These are phyloP conservation scores for Davidsoniella eucalypti DNA, from an alignment of 2,329 filamentous ascomycete genomes.

Conservation along the genomic window DNA sequence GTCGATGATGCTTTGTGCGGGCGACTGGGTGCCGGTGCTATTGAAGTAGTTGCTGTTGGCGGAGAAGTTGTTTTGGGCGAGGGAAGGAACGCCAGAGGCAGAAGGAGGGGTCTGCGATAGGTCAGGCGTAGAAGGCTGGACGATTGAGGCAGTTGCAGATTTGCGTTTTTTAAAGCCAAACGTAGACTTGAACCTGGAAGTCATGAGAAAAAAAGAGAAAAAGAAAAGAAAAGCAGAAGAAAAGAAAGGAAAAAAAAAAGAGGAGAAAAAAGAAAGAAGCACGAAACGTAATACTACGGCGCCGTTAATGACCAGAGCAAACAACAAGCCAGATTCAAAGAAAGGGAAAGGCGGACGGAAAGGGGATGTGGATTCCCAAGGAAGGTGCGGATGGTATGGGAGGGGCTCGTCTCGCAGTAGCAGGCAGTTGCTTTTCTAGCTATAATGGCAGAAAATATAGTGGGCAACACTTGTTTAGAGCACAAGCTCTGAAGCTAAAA, in stretches of 20 bases:
- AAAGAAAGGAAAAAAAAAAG: conserved; percentile 19
- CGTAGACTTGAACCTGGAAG: conserved; percentile 60
- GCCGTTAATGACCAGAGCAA: conserved; percentile 14
- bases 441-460: no score
- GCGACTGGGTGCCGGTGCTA: conserved; percentile 11
- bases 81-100: conserved; percentile 4
- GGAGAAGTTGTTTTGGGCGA: neutral
- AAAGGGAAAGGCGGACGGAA: conserved; percentile 10
- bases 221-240: conserved; percentile 17
- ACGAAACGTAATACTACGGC: conserved; percentile 12
- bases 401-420: neutral
- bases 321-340: conserved; percentile 12
- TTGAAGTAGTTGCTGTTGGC: conserved; percentile 24
- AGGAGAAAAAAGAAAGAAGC: conserved; percentile 14
- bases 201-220: conserved; percentile 36
- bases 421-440: no score
- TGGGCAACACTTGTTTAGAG: no score
- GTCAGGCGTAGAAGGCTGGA: conserved; percentile 21
- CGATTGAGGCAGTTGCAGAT: conserved; percentile 39
- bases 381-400: neutral
- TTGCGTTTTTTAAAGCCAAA: conserved; percentile 71
- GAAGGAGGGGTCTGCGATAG: conserved; percentile 8
- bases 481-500: neutral
- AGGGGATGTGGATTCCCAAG: conserved; percentile 1
- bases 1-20: neutral